Percentiles rank a stretch among this genome's conserved stretches.
phyloP scores from a whole-genome alignment of 768 basidiomycete genomes.

The Paxillus ammoniavirescens region DNA sequence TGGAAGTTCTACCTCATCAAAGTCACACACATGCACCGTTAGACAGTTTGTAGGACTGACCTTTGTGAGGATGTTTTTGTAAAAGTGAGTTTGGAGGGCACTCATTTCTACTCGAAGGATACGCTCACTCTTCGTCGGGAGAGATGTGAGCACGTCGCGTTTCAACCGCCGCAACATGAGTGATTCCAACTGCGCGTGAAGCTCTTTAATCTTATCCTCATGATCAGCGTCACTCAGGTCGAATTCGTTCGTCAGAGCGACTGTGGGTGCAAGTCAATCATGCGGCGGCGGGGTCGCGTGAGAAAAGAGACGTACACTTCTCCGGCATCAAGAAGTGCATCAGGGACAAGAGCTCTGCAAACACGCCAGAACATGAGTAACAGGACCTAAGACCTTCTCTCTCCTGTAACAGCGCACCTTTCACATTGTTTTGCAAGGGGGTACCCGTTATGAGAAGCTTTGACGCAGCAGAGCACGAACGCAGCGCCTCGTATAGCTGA shows the following conservation, averaged over 20 bases:
- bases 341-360: conserved; percentile 83
- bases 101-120: conserved; percentile 98
- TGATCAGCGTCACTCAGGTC: conserved; percentile 93
- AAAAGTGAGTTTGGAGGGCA: conserved; percentile 94
- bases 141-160: conserved; percentile 90
- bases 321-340: conserved; percentile 99
- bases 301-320: conserved; percentile 61
- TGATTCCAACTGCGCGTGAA: conserved; percentile 89
- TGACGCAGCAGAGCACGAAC: conserved; percentile 84
- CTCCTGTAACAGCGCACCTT: conserved; percentile 51
- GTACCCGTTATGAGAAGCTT: conserved; percentile 98
- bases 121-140: conserved; percentile 97
- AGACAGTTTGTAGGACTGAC: conserved; percentile 34
- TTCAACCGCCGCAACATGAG: conserved; percentile 95
- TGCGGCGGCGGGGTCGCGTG: not conserved
- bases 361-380: conserved; percentile 10
- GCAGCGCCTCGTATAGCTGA: conserved; percentile 92
- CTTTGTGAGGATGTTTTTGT: conserved; percentile 97
- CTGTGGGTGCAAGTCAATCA: conserved; percentile 38
- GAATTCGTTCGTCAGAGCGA: conserved; percentile 92
- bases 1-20: conserved; percentile 72
- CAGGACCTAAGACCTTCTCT: not conserved
- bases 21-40: conserved; percentile 1
- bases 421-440: conserved; percentile 98
- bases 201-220: conserved; percentile 91